Evolutionary conservation across 352 stramenopile species (phyloP).

Genomic region (Phytophthora syringae): DNA sequence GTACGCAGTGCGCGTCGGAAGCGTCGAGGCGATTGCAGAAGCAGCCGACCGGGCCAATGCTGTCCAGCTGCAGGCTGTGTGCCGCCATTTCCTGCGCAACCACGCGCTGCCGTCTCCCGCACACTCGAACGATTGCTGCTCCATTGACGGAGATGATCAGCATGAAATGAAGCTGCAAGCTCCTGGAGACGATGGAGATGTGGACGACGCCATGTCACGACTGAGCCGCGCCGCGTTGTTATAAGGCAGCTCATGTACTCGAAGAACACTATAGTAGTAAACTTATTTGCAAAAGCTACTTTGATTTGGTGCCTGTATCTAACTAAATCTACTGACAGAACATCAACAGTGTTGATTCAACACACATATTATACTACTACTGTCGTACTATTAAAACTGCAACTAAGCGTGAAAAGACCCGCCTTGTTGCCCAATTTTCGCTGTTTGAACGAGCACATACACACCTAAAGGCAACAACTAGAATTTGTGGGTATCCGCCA

Average conservation of each 20-base stretch:
- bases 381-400: constrained; percentile 32
- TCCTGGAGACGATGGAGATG: constrained; percentile 15
- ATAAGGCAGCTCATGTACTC: constrained; percentile 16
- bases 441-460: too few species aligned
- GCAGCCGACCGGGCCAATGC: constrained; percentile 93
- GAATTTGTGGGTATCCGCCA: too few species aligned
- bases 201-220: constrained; percentile 16
- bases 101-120: constrained; percentile 34
- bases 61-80: constrained; percentile 90
- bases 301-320: constrained; percentile 25
- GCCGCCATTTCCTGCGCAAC: constrained; percentile 93
- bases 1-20: constrained; percentile 81
- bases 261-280: constrained; percentile 20
- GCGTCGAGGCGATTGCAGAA: constrained; percentile 88
- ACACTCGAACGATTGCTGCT: constrained; percentile 18
- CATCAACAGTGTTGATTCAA: too few species aligned
- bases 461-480: too few species aligned
- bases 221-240: constrained; percentile 27
- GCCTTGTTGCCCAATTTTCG: too few species aligned
- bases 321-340: constrained; percentile 34
- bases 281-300: constrained; percentile 35
- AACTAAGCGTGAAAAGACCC: too few species aligned
- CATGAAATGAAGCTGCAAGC: constrained; percentile 23
- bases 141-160: constrained; percentile 24
- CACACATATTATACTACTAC: too few species aligned